Percentiles rank a stretch among this genome's conserved stretches.
Conservation (phyloP, 2,329 filamentous ascomycete genomes). For the Cadophora sp. region DNA sequence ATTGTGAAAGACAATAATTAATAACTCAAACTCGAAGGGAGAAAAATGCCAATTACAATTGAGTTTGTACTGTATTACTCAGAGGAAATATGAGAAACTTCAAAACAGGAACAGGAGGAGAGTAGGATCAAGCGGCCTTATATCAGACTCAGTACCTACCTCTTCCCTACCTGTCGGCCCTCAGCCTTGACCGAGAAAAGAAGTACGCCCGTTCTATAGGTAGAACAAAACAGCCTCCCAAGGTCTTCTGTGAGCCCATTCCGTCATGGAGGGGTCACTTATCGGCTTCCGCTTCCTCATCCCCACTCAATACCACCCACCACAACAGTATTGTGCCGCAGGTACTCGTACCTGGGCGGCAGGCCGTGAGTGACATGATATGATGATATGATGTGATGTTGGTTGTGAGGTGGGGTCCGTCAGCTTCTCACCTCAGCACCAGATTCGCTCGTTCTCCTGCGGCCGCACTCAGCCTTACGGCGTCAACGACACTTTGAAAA, state of each 20-base stretch:
- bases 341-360: not conserved
- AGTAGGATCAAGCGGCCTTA: not conserved
- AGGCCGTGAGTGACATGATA: not conserved
- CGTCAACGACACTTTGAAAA: not conserved
- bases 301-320: not conserved
- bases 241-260: not conserved
- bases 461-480: slow-evolving; percentile 10
- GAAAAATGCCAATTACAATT: too few species aligned
- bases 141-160: slow-evolving; percentile 7
- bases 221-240: not conserved
- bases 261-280: not conserved
- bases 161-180: not conserved
- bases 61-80: not conserved
- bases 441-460: slow-evolving; percentile 3
- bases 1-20: slow-evolving; percentile 7
- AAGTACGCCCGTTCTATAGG: slow-evolving; percentile 13
- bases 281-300: not conserved
- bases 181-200: slow-evolving; percentile 4
- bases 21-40: not conserved
- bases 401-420: slow-evolving; percentile 1
- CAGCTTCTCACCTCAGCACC: slow-evolving; percentile 27
- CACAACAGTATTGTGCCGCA: not conserved
- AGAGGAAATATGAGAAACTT: not conserved
- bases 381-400: not conserved
- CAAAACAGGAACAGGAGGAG: not conserved